phyloP scores from a whole-genome alignment of 495 filamentous ascomycete species.

The Penicillium cinerascens region DNA sequence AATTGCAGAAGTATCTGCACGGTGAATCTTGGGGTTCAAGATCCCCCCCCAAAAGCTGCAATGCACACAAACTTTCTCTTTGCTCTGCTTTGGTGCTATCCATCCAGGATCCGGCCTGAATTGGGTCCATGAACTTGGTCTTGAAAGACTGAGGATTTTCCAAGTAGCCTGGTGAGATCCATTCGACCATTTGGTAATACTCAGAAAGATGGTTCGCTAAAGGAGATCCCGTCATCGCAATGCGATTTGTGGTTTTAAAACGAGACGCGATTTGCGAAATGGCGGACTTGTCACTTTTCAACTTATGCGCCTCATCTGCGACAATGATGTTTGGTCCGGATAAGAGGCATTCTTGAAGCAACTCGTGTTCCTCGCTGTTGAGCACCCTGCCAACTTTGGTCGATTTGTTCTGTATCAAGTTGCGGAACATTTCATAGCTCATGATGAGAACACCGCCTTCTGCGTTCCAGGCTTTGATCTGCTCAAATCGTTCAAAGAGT shows the following conservation, averaged over 20 bases:
- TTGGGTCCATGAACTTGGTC: conserved; percentile 65
- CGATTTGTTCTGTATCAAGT: conserved; percentile 36
- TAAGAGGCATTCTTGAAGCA: conserved; percentile 47
- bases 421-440: conserved; percentile 66
- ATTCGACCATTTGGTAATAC: conserved; percentile 83
- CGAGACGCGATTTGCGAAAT: conserved; percentile 49
- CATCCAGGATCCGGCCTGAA: conserved; percentile 61
- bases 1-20: conserved; percentile 66
- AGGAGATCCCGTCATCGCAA: conserved; percentile 86
- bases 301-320: conserved; percentile 79
- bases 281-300: conserved; percentile 61
- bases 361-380: conserved; percentile 30
- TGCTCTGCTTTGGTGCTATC: conserved; percentile 56
- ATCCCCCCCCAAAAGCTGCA: conserved; percentile 67
- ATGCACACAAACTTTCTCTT: conserved; percentile 57
- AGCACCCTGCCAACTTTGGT: conserved; percentile 16
- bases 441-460: conserved; percentile 72
- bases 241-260: conserved; percentile 66
- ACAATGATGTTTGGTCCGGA: conserved; percentile 70
- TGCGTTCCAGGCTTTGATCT: conserved; percentile 55
- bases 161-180: conserved; percentile 78
- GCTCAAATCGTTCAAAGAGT: conserved; percentile 33
- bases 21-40: conserved; percentile 74
- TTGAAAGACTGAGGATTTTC: conserved; percentile 64
- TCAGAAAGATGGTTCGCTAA: conserved; percentile 78